Base-by-base conservation (phyloP, 2,329 filamentous ascomycete species). In the Cercospora zeina region DNA sequence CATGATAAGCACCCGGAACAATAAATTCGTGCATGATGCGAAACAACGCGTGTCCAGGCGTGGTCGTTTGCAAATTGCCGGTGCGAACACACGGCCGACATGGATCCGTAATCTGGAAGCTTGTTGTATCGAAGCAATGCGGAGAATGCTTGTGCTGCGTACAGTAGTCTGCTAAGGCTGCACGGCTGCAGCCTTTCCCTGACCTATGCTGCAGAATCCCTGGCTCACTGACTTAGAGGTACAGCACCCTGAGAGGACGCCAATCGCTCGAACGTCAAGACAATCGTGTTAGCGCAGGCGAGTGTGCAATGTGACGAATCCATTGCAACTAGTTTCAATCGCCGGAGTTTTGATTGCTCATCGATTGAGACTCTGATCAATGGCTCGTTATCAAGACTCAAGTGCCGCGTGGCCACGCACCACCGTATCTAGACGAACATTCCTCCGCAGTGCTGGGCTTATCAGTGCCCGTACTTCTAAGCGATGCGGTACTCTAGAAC, bases 291-390 rank as follows among this genome's bases (percentile, higher is more conserved):
- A 13, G 4, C 1, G 3, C 42, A 6, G 8, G 8, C 42, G 11
- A 47, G 42, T 47, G 42, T 21, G 42, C 42, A 47, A 47, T 19
- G 6, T 19, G 42, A 27, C 21, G 11, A n/a, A 27, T n/a, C 42
- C 27, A 19, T 47, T 27, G 42, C 42, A 47, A 24, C 42, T 47
- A 47, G 42, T 47, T 47, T n/a, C 42, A 47, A 47, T n/a, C 14
- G 21, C 27, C 13, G 8, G 42, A 24, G 7, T 47, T 47, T 11
- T 47, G 13, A 47, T 47, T 47, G 42, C 21, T 27, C 42, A 47
- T 47, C 42, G 42, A 27, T 47, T 47, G 21, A 47, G 24, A 24
- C 42, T 27, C 21, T 27, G 42, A 24, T 47, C 42, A 9, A 47
- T 24, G 13, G 11, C 13, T 21, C 42, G 3, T 3, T 27, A 27